Evolutionary conservation across 352 stramenopile genomes (phyloP), one percentile per base, ranked within the genome.

Genomic region (Blastocystis sp.): DNA sequence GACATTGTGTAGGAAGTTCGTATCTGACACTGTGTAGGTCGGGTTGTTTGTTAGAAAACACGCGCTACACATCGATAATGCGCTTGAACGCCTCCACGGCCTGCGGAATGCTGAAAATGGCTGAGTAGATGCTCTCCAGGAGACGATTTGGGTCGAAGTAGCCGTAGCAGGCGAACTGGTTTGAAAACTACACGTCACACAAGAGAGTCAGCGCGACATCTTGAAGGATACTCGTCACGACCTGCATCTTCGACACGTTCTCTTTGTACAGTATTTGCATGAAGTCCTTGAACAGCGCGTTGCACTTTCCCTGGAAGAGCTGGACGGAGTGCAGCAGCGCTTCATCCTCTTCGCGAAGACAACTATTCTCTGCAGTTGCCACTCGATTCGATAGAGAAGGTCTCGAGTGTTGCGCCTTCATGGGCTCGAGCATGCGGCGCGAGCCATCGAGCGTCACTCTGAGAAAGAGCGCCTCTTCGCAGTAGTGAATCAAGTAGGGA

Each of bases 51-150:
- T 55, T 55, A 55, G 21, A 65, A 65, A 33, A 33, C 55, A 63
- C 62, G 71, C 62, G 71, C 62, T 81, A 19, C 65, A 85, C 51
- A 41, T 85, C 31, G 50, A 85, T 69, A 12, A 85, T 62, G 4
- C 59, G 65, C 41, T 59, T 31, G 37, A 85, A 85, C 10, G 51
- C 74, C 41, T 85, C 13, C 24, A 85, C 74, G 41, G 74, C 74
- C 16, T 41, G 3, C n/a, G 74, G 45, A 37, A 55, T 55, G 60
- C 61, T 85, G n/a, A 59, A 85, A 2, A 85, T 85, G 9, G 55
- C n/a, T 21, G 74, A 67, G 66, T 67, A 85, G 2, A 85, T 21
- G 60, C 37, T 85, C 37, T 85, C 74, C 24, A 67, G 70, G 3
- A 63, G 31, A 9, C 31, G 50, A 50, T 70, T 67, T n/a, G 4